Base-by-base conservation (phyloP, 108 stramenopile genomes). In the Licmophora abbreviata region DNA sequence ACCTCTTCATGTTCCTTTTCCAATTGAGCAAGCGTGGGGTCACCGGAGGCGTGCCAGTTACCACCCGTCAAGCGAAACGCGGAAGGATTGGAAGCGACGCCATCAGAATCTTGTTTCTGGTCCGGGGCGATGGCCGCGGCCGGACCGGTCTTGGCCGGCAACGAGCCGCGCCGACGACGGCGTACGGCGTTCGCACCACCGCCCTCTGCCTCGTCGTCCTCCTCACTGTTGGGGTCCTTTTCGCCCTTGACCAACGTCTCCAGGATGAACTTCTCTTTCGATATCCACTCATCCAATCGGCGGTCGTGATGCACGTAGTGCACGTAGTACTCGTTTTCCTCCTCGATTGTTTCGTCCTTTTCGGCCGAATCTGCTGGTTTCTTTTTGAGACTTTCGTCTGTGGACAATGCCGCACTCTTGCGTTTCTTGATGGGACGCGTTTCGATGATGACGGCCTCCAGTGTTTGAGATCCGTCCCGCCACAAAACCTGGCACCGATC, bases 1-100 rank as follows among this genome's bases (percentile, higher is more conserved):
- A 95, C 85, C 65, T 97, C 95, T 46, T 99, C 95, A 68, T 98
- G 99, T 69, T 98, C 97, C 42, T 71, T 73, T 63, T 95, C 94
- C 51, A 91, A 74, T 48, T 69, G 75, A 22, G 62, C 77, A 47
- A 71, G 51, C 22, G 66, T 64, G 34, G 88, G 79, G 67, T 88
- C 77, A 18, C 67, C 71, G 24, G 69, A 66, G 23, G 60, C 76
- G 51, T 77, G 78, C 68, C 79, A 85, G 56, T 83, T 85, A 9
- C 85, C 83, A 8, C 88, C 88, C 4, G 64, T 30, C 14, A 58
- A 51, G 17, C 48, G 68, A 7, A 51, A 52, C 24, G 21, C 36
- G 28, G 50, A 25, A 4, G 31, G 4, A 31, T 26, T 34, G 57
- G 29, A 23, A 53, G 26, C 42, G 47, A 45, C 45, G 48, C 36